phyloP scores from a whole-genome alignment of 257 asterid species.

The Ilex asprella region DNA sequence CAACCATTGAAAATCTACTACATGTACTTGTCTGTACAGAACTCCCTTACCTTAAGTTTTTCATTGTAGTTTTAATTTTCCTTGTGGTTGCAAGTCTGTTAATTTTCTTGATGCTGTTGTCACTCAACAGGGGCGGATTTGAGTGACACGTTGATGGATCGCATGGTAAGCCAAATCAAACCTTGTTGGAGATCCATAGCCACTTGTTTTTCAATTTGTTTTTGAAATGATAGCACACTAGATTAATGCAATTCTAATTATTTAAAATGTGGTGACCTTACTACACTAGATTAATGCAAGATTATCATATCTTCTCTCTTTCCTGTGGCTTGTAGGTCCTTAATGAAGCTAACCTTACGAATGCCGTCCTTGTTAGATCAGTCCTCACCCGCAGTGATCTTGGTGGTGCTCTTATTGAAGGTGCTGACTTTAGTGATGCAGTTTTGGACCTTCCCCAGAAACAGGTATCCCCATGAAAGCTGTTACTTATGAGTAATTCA shows the following conservation, averaged over 20 bases:
- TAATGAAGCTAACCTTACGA: conserved; percentile 83
- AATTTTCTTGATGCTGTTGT: not conserved
- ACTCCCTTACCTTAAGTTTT: not conserved
- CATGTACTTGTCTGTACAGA: not conserved
- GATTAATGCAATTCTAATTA: no score
- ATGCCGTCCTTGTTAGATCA: conserved; percentile 83
- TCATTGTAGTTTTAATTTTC: no score
- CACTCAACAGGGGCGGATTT: conserved; percentile 71
- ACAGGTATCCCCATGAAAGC: conserved; percentile 40
- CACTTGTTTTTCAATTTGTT: not conserved
- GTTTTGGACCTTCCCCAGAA: conserved; percentile 79
- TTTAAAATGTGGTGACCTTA: not conserved
- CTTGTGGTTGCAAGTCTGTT: not conserved
- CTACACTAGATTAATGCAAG: not conserved
- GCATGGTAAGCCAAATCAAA: conserved; percentile 54
- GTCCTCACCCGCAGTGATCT: conserved; percentile 94
- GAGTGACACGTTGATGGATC: conserved; percentile 96
- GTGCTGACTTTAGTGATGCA: conserved; percentile 97
- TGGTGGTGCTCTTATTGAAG: conserved; percentile 76
- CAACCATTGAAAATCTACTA: no score
- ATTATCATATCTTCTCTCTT: not conserved
- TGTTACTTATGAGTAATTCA: no score
- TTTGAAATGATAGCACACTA: no score
- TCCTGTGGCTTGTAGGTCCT: conserved; percentile 46
- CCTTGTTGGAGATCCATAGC: no score